Evolutionary conservation across 1,284 basidiomycete species (phyloP).

Genomic region (Sporisorium graminicola): DNA sequence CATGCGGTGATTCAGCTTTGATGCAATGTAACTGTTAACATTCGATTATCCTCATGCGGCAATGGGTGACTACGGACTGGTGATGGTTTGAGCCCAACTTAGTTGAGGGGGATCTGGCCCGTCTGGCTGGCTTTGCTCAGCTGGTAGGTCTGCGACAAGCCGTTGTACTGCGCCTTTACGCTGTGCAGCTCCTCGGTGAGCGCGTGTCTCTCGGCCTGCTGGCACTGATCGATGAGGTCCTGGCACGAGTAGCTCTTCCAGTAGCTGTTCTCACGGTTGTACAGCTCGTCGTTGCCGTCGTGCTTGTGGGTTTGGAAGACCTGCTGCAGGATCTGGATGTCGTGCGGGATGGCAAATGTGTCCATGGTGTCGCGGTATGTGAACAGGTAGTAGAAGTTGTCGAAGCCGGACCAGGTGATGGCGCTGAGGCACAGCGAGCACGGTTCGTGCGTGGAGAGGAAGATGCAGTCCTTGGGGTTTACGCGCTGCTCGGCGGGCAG

Average conservation of each 20-base stretch:
- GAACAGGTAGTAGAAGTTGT: constrained; percentile 37
- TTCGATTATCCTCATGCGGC: no score
- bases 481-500: not conserved
- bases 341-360: constrained; percentile 23
- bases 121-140: not conserved
- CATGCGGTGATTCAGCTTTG: constrained; percentile 9
- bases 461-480: constrained; percentile 18
- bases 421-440: constrained; percentile 30
- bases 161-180: constrained; percentile 13
- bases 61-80: no score
- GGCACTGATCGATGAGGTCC: constrained; percentile 11
- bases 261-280: constrained; percentile 19
- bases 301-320: constrained; percentile 17
- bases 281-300: not conserved
- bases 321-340: constrained; percentile 24
- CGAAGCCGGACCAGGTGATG: constrained; percentile 35
- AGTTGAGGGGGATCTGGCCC: constrained; percentile 13
- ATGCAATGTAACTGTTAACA: no score
- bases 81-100: no score
- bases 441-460: constrained; percentile 34
- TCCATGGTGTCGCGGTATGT: constrained; percentile 24
- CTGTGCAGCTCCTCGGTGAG: not conserved
- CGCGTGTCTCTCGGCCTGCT: not conserved
- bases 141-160: constrained; percentile 18
- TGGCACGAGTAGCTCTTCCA: constrained; percentile 10